Evolutionary conservation across 1,284 basidiomycete species (phyloP), one percentile per base, ranked within the genome.

Genomic region (Moniliella sp.): DNA sequence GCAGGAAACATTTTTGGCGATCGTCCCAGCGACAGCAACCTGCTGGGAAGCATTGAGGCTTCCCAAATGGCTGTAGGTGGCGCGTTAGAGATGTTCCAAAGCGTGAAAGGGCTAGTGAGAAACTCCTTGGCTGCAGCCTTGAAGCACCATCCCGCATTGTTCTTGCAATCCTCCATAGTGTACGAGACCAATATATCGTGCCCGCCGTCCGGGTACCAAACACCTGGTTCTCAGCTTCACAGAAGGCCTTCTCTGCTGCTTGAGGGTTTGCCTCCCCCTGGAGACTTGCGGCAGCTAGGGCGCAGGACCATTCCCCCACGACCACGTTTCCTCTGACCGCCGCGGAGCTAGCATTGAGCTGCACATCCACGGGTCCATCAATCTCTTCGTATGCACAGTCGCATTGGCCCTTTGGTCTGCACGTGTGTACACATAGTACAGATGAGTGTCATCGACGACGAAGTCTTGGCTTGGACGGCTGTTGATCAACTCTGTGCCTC

Each of bases 161-260:
- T 33, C 18, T 45, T 33, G 35, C 55, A 58, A 36, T 54, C 44
- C 33, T 57, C 48, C 50, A 58, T 50, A 31, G 50, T 52, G 71
- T 50, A 59, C n/a, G 72, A 73, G 72, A 68, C 77, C 78, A 79
- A 58, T 78, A 80, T 15, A 64, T 63, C 70, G 72, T 78, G 0
- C 78, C 76, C 0, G 73, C 68, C 3, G 73, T 69, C 10, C 61
- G 61, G 31, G 69, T 69, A 3, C 66, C 47, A 52, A 77, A 81
- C 1, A 69, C 66, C 15, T 69, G 65, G 62, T 71, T 64, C 43
- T 79, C 76, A 2, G 65, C 67, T 5, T 64, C 62, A 50, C 76
- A 77, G 49, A 76, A 78, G 3, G 67, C 58, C 30, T 59, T 63
- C 27, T 66, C 64, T 15, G 70, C 68, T 2, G 52, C 51, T n/a